Base-by-base conservation (phyloP, 2,329 filamentous ascomycete genomes). In the Penicillium sp. region DNA sequence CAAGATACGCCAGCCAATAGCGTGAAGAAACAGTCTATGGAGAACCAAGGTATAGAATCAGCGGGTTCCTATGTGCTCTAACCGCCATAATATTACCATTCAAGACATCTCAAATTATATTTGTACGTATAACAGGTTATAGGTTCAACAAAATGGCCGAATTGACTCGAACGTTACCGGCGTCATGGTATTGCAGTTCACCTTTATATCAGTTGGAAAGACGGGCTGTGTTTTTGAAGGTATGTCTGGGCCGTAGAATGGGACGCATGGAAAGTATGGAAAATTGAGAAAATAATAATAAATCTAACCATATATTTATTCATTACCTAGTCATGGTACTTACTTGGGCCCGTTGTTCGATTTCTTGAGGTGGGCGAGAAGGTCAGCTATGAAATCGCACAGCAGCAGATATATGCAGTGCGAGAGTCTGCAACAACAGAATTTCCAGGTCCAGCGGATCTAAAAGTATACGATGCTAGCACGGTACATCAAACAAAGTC, bases 271-370 rank as follows among this genome's bases (percentile, higher is more conserved):
- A 42, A 42, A 20, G 11, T 6, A 18, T 42, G 18, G 7, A n/a
- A 42, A 21, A 20, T 18, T 8, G 2, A 12, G 7, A 16, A 18
- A 1, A 50, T 52, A 16, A 26, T 45, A 64, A 59, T 45, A 20
- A 26, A 9, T 43, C 47, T 45, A 62, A 5, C 58, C 5, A n/a
- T 46, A 42, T 38, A 20, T 47, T 28, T 47, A 80, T 77, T 73
- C 77, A 33, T 82, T 38, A 20, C 47, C 26, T 47, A 80, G 77
- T 74, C 77, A 35, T 82, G 79, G 79, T 80, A 81, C 65, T 69
- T 81, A 24, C 70, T 81, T 1, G 80, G 79, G 1, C 79, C 80
- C 0, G 71, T 81, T n/a, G 81, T 78, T 14, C 69, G 75, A 48
- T 82, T 82, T 60, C 66, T 73, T 49, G 62, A 64, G 3, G 65